Percentiles rank a stretch among this genome's conserved stretches.
Evolutionary conservation across 1,139 yeast genomes (phyloP).

Genomic region (Pichia cactophila): DNA sequence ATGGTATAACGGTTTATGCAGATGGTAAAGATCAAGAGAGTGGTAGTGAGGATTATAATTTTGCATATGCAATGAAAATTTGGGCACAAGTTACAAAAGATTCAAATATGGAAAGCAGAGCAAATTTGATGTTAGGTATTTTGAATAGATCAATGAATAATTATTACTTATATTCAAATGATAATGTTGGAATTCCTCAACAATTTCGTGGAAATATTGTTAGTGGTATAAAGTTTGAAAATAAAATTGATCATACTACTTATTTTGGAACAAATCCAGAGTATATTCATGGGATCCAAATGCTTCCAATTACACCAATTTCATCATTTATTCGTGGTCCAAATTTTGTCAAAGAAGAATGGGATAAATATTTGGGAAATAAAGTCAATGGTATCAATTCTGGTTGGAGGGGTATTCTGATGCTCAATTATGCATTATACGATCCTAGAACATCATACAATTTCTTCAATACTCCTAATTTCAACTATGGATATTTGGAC

Average conservation of each 20-base stretch:
- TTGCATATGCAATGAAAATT: conserved; percentile 63
- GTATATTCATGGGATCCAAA: conserved; percentile 93
- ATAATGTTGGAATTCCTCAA: conserved; percentile 48
- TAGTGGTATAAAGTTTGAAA: conserved; percentile 73
- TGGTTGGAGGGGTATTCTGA: conserved; percentile 86
- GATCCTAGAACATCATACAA: conserved; percentile 62
- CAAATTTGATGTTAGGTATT: conserved; percentile 55
- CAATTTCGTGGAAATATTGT: conserved; percentile 57
- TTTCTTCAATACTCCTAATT: conserved; percentile 53
- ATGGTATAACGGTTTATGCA: conserved; percentile 63
- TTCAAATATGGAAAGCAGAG: conserved; percentile 43
- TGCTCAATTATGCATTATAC: conserved; percentile 67
- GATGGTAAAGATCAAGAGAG: conserved; percentile 80
- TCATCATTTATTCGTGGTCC: conserved; percentile 70
- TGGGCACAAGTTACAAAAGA: conserved; percentile 61
- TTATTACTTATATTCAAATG: conserved; percentile 51
- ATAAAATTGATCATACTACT: conserved; percentile 87
- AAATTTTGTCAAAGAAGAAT: conserved; percentile 69
- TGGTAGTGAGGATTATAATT: conserved; percentile 68
- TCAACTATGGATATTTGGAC: conserved; percentile 53
- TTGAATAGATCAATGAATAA: conserved; percentile 50
- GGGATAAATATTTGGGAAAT: conserved; percentile 45
- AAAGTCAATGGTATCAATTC: conserved; percentile 49
- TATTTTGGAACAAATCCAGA: conserved; percentile 71
- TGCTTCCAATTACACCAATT: conserved; percentile 84